Evolutionary conservation across 2,329 filamentous ascomycete genomes (phyloP).

Genomic region (Ophiosphaerella herpotricha): DNA sequence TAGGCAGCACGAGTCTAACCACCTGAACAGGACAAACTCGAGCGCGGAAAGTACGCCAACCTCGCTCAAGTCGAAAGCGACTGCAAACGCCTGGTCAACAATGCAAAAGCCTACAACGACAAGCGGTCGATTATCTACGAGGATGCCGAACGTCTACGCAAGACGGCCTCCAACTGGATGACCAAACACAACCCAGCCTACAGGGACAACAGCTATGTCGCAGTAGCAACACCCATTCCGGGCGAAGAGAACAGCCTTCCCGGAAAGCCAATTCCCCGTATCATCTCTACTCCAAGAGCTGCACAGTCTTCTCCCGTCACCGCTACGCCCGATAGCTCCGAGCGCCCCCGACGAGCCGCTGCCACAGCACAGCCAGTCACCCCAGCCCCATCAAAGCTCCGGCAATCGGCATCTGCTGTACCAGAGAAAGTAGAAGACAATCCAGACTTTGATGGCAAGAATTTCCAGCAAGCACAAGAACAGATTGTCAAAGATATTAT

Average conservation of each 20-base stretch:
- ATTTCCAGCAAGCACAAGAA: slow-evolving; percentile 83
- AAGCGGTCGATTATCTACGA: slow-evolving; percentile 74
- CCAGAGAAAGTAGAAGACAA: slow-evolving; percentile 27
- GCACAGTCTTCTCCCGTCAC: slow-evolving; percentile 11
- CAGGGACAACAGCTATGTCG: slow-evolving; percentile 66
- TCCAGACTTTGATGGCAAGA: slow-evolving; percentile 59
- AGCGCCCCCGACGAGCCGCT: slow-evolving; percentile 41
- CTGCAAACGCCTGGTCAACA: slow-evolving; percentile 84
- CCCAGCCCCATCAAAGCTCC: slow-evolving; percentile 40
- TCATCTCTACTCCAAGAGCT: slow-evolving; percentile 30
- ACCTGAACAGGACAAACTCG: slow-evolving; percentile 62
- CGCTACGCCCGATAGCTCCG: slow-evolving; percentile 31
- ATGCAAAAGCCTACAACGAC: slow-evolving; percentile 83
- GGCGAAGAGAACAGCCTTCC: slow-evolving; percentile 51
- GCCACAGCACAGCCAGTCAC: slow-evolving; percentile 30
- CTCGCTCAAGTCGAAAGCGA: slow-evolving; percentile 80
- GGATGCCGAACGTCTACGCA: slow-evolving; percentile 84
- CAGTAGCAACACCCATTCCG: slow-evolving; percentile 74
- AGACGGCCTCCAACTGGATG: slow-evolving; percentile 87
- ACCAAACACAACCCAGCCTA: slow-evolving; percentile 85
- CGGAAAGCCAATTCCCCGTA: slow-evolving; percentile 33
- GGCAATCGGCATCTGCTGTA: slow-evolving; percentile 33
- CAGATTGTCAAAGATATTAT: slow-evolving; percentile 79
- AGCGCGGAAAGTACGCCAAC: slow-evolving; percentile 68
- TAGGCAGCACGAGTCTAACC: slow-evolving; percentile 16